Evolutionary conservation across 2,329 filamentous ascomycete species (phyloP), one percentile per base, ranked within the genome.

Genomic region (Purpureocillium lavendulum): DNA sequence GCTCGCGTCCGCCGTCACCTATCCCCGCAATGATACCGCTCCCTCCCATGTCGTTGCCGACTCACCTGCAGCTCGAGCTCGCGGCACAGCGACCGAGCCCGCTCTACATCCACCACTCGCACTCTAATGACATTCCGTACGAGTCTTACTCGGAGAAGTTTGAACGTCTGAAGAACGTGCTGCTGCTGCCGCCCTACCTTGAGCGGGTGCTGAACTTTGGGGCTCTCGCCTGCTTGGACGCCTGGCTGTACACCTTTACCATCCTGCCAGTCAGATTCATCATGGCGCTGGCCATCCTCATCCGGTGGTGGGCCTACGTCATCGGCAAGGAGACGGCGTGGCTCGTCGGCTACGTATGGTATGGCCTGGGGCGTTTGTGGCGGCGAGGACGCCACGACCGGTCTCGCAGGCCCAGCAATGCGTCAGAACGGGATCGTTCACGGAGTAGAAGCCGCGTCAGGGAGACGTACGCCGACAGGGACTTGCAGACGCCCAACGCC

Each of bases 221-320:
- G 7, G 82, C 86, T 0, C 64, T 97, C 28, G 89, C 90, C 7
- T 98, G 92, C 61, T 70, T 98, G 6, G 92, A 98, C 58, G 85
- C 90, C 2, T 98, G 90, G 88, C 75, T 98, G 1, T 92, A 96
- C 63, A 94, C 87, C 1, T 94, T 98, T 52, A 98, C 92, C 0
- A 95, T 98, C 33, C 68, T 98, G 0, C 92, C 92, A 1, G 73
- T 98, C 43, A 77, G 92, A 3, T 97, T 98, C 51, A 60, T 84
- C 39, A 84, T 89, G 42, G 90, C 92, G 1, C 53, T 90, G 1
- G 78, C 77, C 15, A 80, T 97, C 3, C 65, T 98, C 18, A 59
- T 79, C 9, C 74, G 77, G 44, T 97, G 89, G 73, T 94, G 87
- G 86, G 71, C 62, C 2, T 77, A 83, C 28, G 76, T 88, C 16